A percentile compares a stretch with the other conserved stretches of the same genome.
Conservation (phyloP, 768 basidiomycete genomes). For the Podaxis sp. region DNA sequence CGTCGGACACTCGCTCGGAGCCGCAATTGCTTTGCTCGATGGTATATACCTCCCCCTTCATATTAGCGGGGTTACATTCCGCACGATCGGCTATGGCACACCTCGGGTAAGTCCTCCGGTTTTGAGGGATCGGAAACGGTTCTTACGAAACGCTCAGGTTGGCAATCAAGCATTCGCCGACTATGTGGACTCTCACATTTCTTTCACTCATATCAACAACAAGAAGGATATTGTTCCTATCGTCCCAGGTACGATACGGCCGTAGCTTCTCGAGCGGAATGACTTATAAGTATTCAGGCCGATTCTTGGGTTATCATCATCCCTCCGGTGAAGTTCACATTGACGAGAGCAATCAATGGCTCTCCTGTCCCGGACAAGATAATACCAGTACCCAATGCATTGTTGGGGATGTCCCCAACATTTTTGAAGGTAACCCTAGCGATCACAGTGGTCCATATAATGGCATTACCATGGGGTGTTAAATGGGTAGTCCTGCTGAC, state of each 20-base stretch:
- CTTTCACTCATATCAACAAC: constrained; percentile 21
- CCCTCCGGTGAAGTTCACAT: constrained; percentile 40
- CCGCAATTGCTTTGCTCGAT: constrained; percentile 51
- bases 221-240: constrained; percentile 26
- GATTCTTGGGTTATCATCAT: constrained; percentile 36
- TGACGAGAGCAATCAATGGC: constrained; percentile 22
- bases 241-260: constrained; percentile 20
- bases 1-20: constrained; percentile 41
- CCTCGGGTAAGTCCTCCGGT: constrained; percentile 30
- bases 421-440: constrained; percentile 1
- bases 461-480: constrained; percentile 10
- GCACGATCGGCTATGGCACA: constrained; percentile 36
- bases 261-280: background rate
- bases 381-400: constrained; percentile 21
- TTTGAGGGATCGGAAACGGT: background rate
- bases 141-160: constrained; percentile 19
- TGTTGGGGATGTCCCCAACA: constrained; percentile 18
- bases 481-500: background rate
- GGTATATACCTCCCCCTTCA: constrained; percentile 50
- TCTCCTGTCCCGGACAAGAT: constrained; percentile 23
- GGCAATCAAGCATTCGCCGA: constrained; percentile 30
- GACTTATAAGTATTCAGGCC: constrained; percentile 41
- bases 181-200: constrained; percentile 20
- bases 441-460: constrained; percentile 12
- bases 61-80: constrained; percentile 35